Evolutionary conservation across 2,329 filamentous ascomycete species (phyloP).

Genomic region (Elsinoe fawcettii): DNA sequence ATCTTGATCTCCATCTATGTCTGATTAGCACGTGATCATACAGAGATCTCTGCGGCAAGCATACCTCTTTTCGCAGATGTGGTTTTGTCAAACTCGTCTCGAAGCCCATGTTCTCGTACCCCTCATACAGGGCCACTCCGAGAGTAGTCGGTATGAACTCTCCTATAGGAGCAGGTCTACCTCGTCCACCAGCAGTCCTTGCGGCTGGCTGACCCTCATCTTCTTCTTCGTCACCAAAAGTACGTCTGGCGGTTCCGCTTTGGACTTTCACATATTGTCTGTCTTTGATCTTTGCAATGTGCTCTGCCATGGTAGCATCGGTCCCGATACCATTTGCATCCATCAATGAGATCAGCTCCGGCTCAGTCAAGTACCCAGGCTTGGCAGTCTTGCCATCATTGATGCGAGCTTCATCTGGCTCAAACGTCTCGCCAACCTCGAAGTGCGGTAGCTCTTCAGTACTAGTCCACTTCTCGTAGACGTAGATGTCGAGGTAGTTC

Average conservation of each 20-base stretch:
- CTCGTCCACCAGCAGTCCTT: constrained; percentile 35
- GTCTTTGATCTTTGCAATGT: constrained; percentile 92
- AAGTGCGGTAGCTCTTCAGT: constrained; percentile 76
- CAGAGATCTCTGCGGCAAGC: constrained; percentile 16
- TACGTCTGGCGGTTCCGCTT: constrained; percentile 35
- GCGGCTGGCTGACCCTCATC: constrained; percentile 34
- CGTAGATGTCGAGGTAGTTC: constrained; percentile 92
- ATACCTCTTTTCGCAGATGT: constrained; percentile 79
- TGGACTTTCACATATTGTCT: constrained; percentile 73
- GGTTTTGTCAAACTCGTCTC: constrained; percentile 92
- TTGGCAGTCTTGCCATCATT: constrained; percentile 82
- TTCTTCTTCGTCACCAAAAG: constrained; percentile 28
- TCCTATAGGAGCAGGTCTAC: constrained; percentile 44
- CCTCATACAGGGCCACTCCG: constrained; percentile 83
- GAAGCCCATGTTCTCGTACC: constrained; percentile 89
- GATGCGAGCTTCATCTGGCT: constrained; percentile 82
- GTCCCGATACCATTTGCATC: constrained; percentile 98
- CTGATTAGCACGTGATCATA: constrained; percentile 11
- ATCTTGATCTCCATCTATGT: constrained; percentile 81
- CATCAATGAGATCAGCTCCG: constrained; percentile 92
- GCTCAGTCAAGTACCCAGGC: constrained; percentile 84
- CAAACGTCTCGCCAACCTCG: constrained; percentile 69
- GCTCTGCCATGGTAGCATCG: constrained; percentile 97
- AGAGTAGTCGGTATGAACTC: constrained; percentile 91
- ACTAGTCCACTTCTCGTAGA: constrained; percentile 94